Percentiles rank a stretch among this genome's conserved stretches.
Evolutionary conservation across 2,329 filamentous ascomycete species (phyloP).

Genomic region (Scytalidium sp.): DNA sequence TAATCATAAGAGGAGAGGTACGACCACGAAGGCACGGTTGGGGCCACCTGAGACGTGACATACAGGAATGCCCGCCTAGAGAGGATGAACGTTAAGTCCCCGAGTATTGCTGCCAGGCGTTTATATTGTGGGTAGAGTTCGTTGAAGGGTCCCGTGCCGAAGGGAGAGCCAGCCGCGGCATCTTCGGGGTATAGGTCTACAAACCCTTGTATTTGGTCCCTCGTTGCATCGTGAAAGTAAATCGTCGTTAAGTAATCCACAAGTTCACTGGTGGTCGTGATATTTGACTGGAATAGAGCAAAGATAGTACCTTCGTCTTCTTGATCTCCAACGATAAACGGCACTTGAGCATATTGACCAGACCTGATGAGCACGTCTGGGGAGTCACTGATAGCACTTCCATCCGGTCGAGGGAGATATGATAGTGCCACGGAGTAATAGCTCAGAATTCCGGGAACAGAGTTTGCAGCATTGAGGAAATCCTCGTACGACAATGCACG

Average conservation of each 20-base stretch:
- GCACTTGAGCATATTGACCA: conserved; percentile 56
- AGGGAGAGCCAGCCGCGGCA: conserved; percentile 59
- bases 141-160: conserved; percentile 66
- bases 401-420: conserved; percentile 73
- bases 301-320: conserved; percentile 81
- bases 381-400: conserved; percentile 56
- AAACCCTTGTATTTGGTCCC: conserved; percentile 48
- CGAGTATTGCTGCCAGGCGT: conserved; percentile 70
- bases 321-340: conserved; percentile 69
- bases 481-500: conserved; percentile 55
- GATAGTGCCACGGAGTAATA: conserved; percentile 69
- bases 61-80: conserved; percentile 63
- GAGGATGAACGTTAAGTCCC: conserved; percentile 73
- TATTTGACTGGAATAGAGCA: conserved; percentile 64
- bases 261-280: conserved; percentile 58
- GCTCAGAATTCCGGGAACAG: conserved; percentile 64
- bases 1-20: conserved; percentile 73
- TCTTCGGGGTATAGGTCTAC: conserved; percentile 60
- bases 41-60: conserved; percentile 41
- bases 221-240: conserved; percentile 58
- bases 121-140: conserved; percentile 76
- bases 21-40: conserved; percentile 65
- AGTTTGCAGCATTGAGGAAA: conserved; percentile 65
- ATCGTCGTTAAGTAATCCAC: conserved; percentile 57
- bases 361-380: conserved; percentile 54